Evolutionary conservation across 1,139 yeast genomes (phyloP).

Genomic region (Candida glucosophila): DNA sequence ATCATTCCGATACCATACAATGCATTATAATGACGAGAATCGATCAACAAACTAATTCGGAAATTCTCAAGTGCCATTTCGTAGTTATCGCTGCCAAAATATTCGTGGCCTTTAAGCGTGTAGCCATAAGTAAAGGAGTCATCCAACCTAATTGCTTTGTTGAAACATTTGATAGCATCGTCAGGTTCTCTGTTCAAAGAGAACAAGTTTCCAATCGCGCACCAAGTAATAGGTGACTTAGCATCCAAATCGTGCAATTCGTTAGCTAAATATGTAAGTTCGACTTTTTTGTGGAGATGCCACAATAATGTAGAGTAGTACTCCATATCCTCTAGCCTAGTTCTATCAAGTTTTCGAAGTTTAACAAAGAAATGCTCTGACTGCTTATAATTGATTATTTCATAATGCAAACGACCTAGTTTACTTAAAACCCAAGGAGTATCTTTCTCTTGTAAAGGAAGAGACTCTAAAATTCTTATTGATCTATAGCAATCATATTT

Average conservation of each 20-base stretch:
- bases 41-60: slow-evolving; percentile 67
- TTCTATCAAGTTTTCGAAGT: slow-evolving; percentile 63
- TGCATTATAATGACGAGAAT: slow-evolving; percentile 86
- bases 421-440: slow-evolving; percentile 86
- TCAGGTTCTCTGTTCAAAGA: slow-evolving; percentile 81
- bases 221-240: slow-evolving; percentile 79
- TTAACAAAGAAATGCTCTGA: slow-evolving; percentile 56
- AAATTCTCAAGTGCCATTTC: slow-evolving; percentile 85
- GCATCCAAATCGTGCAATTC: slow-evolving; percentile 66
- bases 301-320: slow-evolving; percentile 82
- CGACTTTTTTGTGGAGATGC: slow-evolving; percentile 85
- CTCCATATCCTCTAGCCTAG: slow-evolving; percentile 87
- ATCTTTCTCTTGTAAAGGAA: slow-evolving; percentile 55
- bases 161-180: slow-evolving; percentile 84
- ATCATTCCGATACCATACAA: slow-evolving; percentile 96
- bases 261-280: slow-evolving; percentile 71
- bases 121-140: slow-evolving; percentile 81
- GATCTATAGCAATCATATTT: slow-evolving; percentile 78
- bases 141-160: slow-evolving; percentile 65
- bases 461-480: slow-evolving; percentile 52
- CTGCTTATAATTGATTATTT: slow-evolving; percentile 76
- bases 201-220: slow-evolving; percentile 81
- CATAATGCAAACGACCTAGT: slow-evolving; percentile 77
- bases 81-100: slow-evolving; percentile 78
- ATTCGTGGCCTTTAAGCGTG: slow-evolving; percentile 92